These are phyloP conservation scores for Penicillium sp. DNA, from an alignment of 2,329 filamentous ascomycete species.

Conservation along the genomic window DNA sequence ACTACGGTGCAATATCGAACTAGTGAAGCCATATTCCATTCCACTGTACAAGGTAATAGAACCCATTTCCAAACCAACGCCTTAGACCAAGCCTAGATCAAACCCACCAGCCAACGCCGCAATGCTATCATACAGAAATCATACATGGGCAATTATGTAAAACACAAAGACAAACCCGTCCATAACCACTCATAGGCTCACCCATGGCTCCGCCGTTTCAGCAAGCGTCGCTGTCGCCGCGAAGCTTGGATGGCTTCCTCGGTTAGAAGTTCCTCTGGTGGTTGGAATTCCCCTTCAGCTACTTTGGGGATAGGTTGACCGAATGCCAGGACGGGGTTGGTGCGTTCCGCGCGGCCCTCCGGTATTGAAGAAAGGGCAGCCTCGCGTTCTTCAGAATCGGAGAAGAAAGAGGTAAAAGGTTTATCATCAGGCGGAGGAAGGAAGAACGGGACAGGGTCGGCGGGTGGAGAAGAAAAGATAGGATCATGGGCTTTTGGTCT, in stretches of 20 bases:
- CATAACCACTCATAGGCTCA: slow-evolving; percentile 1
- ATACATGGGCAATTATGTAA: background rate
- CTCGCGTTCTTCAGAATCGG: slow-evolving; percentile 76
- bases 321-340: slow-evolving; percentile 67
- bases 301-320: slow-evolving; percentile 77
- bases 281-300: slow-evolving; percentile 68
- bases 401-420: slow-evolving; percentile 85
- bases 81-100: background rate
- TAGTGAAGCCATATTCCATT: background rate
- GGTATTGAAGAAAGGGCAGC: slow-evolving; percentile 63
- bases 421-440: slow-evolving; percentile 42
- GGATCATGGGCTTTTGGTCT: slow-evolving; percentile 18
- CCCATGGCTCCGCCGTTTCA: slow-evolving; percentile 33
- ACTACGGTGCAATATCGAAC: too few relatives aligned
- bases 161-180: background rate
- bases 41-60: background rate
- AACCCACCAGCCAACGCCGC: slow-evolving; percentile 10
- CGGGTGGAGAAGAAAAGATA: slow-evolving; percentile 14
- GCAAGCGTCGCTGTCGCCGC: slow-evolving; percentile 38
- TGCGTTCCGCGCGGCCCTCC: slow-evolving; percentile 64
- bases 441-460: slow-evolving; percentile 15
- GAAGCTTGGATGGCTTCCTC: slow-evolving; percentile 44
- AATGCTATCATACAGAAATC: slow-evolving; percentile 22
- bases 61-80: background rate
- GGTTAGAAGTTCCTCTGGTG: slow-evolving; percentile 63